Conservation (phyloP, 176 grass and related monocot genomes). For the barley (Hordeum vulgare) region MorexV3_pseudomolecules_assembly NC_058520.1:609314650-609315149, state of each 20-base stretch:
- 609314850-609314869: constrained; percentile 87
- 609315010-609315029: constrained; percentile 48
- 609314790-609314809: constrained; percentile 48
- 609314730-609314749: constrained; percentile 84
- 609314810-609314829: constrained; percentile 46
- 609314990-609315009: constrained; percentile 73
- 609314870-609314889: constrained; percentile 82
- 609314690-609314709: constrained; percentile 58
- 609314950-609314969: constrained; percentile 95
- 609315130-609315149: neutral
- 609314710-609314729: constrained; percentile 38
- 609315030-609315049: constrained; percentile 45
- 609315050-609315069: constrained; percentile 46
- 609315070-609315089: constrained; percentile 50
- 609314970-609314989: constrained; percentile 68
- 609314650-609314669: constrained; percentile 82
- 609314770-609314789: constrained; percentile 65
- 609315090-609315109: constrained; percentile 58
- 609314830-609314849: constrained; percentile 56
- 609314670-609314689: constrained; percentile 93
- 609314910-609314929: constrained; percentile 65
- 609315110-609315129: constrained; percentile 50
- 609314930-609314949: constrained; percentile 90
- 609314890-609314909: constrained; percentile 84
- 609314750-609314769: constrained; percentile 80